Conservation (phyloP, 768 basidiomycete species). For the Panellus pusillus region DNA sequence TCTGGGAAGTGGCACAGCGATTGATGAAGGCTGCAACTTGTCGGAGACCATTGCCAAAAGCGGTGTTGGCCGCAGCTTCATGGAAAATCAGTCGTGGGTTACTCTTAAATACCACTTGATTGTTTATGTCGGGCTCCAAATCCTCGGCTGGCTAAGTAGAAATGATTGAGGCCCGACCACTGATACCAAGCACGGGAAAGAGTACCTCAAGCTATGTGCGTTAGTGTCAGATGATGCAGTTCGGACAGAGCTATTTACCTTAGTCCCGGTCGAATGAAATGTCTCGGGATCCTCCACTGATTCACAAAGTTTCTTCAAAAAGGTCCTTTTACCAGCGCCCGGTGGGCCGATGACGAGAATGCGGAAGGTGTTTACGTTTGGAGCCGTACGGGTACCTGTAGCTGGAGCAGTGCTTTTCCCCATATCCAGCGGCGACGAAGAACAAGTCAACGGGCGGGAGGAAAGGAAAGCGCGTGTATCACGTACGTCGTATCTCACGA, state of each 20-base stretch:
- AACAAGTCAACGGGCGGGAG: too few species aligned
- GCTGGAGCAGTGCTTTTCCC: too few species aligned
- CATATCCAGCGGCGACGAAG: too few species aligned
- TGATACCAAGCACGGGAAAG: background rate
- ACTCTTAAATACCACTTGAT: constrained; percentile 23
- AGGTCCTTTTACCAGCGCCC: constrained; percentile 33
- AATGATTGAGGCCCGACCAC: background rate
- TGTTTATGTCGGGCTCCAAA: constrained; percentile 23
- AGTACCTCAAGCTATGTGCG: background rate
- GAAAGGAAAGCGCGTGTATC: too few species aligned
- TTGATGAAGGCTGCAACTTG: constrained; percentile 32
- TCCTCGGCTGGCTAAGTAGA: constrained; percentile 9
- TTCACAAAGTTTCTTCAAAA: constrained; percentile 29
- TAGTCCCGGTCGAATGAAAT: constrained; percentile 11
- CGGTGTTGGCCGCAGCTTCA: constrained; percentile 31
- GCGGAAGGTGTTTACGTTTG: constrained; percentile 26
- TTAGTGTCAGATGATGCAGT: too few species aligned
- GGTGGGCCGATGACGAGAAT: constrained; percentile 32
- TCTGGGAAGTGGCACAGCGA: constrained; percentile 17
- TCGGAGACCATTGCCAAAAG: constrained; percentile 28
- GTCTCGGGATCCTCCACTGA: constrained; percentile 25
- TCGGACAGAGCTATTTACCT: constrained; percentile 12
- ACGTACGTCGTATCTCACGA: too few species aligned
- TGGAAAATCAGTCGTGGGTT: constrained; percentile 28
- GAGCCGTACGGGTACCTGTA: too few species aligned